Percentiles rank a stretch among this genome's conserved stretches.
Conservation (phyloP, 164 flowering plant genomes). For the Akebia trifoliata region DNA sequence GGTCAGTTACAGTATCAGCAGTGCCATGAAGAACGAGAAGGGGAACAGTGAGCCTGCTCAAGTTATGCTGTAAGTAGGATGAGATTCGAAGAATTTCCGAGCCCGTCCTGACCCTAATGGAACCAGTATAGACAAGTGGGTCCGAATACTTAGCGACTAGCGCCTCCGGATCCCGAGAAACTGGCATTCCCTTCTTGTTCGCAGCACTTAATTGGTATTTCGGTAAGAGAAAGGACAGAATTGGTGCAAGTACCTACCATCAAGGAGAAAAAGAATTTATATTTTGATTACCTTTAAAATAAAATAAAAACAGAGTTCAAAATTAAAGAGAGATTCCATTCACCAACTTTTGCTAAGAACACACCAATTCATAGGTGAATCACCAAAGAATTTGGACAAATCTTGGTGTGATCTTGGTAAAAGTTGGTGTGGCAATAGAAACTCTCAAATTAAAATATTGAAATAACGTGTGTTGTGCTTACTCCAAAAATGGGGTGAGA, state of each 20-base stretch:
- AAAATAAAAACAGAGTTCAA: background rate
- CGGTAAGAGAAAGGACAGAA: conserved; percentile 59
- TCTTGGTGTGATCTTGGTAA: too few species aligned
- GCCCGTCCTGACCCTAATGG: conserved; percentile 73
- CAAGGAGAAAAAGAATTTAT: conserved; percentile 5
- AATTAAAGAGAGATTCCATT: too few species aligned
- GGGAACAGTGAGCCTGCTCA: conserved; percentile 44
- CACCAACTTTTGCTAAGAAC: too few species aligned
- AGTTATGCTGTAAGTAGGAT: conserved; percentile 52
- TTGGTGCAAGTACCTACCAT: conserved; percentile 71
- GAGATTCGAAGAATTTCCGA: conserved; percentile 70
- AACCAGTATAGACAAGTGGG: conserved; percentile 80
- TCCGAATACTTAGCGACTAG: conserved; percentile 79
- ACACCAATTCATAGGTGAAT: too few species aligned
- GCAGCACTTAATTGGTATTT: conserved; percentile 63
- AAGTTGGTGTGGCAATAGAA: too few species aligned
- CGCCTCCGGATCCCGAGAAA: conserved; percentile 76
- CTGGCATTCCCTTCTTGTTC: conserved; percentile 52
- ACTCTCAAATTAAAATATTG: background rate
- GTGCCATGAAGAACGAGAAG: conserved; percentile 86
- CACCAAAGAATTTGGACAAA: too few species aligned
- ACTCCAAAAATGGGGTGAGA: conserved; percentile 70
- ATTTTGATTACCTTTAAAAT: background rate
- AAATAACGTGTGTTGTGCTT: conserved; percentile 9
- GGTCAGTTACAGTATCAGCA: conserved; percentile 77